These are phyloP conservation scores for Spergularia marina DNA, from an alignment of 148 eudicot genomes.

Conservation along the genomic window DNA sequence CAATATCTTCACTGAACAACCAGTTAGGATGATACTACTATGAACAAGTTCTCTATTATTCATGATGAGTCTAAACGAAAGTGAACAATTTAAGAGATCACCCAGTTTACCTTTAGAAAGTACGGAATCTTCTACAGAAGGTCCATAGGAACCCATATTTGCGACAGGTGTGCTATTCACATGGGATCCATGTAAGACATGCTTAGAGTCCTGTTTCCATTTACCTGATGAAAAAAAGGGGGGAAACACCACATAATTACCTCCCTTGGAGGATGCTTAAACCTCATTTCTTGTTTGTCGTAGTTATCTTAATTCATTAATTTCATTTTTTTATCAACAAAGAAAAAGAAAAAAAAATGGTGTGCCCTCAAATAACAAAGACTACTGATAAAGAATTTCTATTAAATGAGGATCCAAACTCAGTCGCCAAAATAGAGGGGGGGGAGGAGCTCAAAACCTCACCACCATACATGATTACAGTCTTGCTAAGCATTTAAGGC, in stretches of 20 bases:
- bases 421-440: neutral
- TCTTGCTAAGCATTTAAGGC: neutral
- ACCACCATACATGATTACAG: neutral
- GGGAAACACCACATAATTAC: neutral
- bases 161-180: constrained; percentile 14
- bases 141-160: neutral
- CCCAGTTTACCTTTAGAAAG: constrained; percentile 13
- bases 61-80: neutral
- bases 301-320: too few relatives aligned
- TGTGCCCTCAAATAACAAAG: neutral
- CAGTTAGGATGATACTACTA: neutral
- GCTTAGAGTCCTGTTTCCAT: constrained; percentile 4
- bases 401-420: neutral
- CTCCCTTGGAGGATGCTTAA: neutral
- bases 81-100: neutral
- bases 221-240: constrained; percentile 8
- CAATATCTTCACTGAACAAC: neutral
- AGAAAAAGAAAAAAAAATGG: neutral
- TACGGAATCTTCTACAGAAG: neutral
- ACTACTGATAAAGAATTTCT: neutral
- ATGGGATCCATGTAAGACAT: constrained; percentile 8
- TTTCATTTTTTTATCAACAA: too few relatives aligned
- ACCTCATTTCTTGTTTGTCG: neutral
- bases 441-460: neutral
- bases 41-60: neutral